Evolutionary conservation across 495 filamentous ascomycete genomes (phyloP).

Genomic region (Achaetomiella virescens): DNA sequence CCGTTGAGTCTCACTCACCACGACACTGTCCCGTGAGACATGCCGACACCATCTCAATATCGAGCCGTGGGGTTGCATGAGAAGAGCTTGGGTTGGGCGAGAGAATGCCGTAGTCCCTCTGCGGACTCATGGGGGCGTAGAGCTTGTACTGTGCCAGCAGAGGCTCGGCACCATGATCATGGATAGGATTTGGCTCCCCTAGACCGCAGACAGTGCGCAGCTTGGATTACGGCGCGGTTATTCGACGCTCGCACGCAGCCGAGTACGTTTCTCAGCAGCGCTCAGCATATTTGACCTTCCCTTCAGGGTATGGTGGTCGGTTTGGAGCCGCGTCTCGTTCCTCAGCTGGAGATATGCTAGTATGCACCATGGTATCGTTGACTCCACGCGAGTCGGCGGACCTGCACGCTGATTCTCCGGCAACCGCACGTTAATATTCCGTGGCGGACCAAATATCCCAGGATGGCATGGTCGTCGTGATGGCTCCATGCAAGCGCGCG

Average conservation of each 20-base stretch:
- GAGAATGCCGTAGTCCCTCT: conserved; percentile 9
- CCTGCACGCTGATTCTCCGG: neutral
- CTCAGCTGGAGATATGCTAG: neutral
- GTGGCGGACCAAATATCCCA: neutral
- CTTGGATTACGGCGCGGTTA: neutral
- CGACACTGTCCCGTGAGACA: conserved; percentile 11
- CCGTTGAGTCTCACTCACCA: neutral
- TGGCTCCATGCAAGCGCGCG: neutral
- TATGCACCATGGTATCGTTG: neutral
- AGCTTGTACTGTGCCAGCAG: neutral
- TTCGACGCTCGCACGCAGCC: conserved; percentile 9
- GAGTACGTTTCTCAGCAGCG: conserved; percentile 3
- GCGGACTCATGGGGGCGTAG: conserved; percentile 1
- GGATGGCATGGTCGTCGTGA: neutral
- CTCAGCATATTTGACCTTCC: conserved; percentile 18
- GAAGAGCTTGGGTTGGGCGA: conserved; percentile 7
- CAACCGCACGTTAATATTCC: neutral
- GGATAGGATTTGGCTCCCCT: neutral
- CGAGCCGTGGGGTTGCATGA: conserved; percentile 25
- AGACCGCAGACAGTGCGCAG: neutral
- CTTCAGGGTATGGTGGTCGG: conserved; percentile 18
- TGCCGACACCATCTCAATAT: conserved; percentile 27
- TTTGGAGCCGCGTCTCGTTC: neutral
- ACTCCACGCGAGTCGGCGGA: neutral
- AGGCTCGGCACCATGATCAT: neutral